phyloP scores from a whole-genome alignment of 495 filamentous ascomycete species.

The Penicillium silybi region DNA sequence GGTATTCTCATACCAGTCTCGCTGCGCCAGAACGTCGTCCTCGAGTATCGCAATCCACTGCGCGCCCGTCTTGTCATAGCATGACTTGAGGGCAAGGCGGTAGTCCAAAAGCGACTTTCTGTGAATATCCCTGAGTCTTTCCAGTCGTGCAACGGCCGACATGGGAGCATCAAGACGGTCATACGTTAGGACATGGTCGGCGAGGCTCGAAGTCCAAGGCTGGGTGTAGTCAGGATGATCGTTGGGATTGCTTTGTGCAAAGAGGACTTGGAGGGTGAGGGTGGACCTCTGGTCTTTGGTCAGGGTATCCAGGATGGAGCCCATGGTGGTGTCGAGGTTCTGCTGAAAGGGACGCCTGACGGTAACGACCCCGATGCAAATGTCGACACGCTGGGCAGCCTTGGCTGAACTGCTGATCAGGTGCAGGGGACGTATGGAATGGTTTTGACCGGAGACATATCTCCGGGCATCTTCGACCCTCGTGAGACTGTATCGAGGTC shows the following conservation, averaged over 20 bases:
- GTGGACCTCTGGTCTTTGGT: background rate
- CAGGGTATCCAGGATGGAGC: background rate
- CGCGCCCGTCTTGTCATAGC: background rate
- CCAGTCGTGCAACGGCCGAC: background rate
- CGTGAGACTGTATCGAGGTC: background rate
- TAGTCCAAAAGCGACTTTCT: background rate
- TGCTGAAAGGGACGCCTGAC: background rate
- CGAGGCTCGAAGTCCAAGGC: background rate
- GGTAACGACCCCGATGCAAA: background rate
- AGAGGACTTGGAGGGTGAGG: background rate
- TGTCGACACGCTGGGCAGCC: background rate
- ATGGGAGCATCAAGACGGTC: background rate
- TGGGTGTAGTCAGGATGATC: background rate
- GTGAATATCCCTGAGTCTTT: background rate
- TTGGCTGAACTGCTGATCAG: background rate
- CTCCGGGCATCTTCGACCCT: background rate
- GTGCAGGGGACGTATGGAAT: background rate
- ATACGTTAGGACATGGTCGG: background rate
- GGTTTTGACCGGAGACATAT: background rate
- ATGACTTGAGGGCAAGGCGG: background rate
- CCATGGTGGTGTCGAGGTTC: background rate
- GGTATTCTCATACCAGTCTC: background rate
- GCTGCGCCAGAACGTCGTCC: background rate
- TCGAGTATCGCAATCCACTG: background rate
- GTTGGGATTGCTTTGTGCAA: background rate